A percentile compares a stretch with the other conserved stretches of the same genome.
Evolutionary conservation across 306 rosid species (phyloP).

Genomic region (Prunus davidiana): DNA sequence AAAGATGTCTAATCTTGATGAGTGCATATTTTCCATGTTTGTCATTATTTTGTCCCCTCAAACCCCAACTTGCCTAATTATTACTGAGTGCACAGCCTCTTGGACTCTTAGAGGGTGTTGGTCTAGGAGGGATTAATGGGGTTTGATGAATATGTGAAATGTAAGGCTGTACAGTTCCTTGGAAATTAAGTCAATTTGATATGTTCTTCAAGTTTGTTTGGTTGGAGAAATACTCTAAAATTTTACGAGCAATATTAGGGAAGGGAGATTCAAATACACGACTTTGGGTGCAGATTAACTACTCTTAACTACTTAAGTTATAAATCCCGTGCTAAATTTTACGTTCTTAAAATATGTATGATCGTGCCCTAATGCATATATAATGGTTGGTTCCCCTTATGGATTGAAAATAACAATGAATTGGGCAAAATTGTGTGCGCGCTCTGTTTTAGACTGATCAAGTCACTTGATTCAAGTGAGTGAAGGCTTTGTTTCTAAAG

Average conservation of each 20-base stretch:
- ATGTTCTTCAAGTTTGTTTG: background rate
- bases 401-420: too few species aligned
- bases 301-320: too few species aligned
- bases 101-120: background rate
- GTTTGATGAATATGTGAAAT: background rate
- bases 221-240: background rate
- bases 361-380: too few species aligned
- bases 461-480: too few species aligned
- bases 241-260: background rate
- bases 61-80: conserved; percentile 7
- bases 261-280: too few species aligned
- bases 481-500: background rate
- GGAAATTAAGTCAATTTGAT: background rate
- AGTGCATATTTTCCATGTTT: background rate
- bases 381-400: too few species aligned
- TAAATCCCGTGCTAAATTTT: too few species aligned
- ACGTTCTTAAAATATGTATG: too few species aligned
- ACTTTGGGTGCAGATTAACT: too few species aligned
- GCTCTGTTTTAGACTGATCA: too few species aligned
- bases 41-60: conserved; percentile 12
- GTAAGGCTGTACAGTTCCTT: background rate
- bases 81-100: background rate
- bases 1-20: conserved; percentile 3
- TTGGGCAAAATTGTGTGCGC: too few species aligned
- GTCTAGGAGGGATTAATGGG: background rate